These are phyloP conservation scores for Picochlorum sp. DNA, from an alignment of 139 green algal species.

Conservation along the genomic window DNA sequence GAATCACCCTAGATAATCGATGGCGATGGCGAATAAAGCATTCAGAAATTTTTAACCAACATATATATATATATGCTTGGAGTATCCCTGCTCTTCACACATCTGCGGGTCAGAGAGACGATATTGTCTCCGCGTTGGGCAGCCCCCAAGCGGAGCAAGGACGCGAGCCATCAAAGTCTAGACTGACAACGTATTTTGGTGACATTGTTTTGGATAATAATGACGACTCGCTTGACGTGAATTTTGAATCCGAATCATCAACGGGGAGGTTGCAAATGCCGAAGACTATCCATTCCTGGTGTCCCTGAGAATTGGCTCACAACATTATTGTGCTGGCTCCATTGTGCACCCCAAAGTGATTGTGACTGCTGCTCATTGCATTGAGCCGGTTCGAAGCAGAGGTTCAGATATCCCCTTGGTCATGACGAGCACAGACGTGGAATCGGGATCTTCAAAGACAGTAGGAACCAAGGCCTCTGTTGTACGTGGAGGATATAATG, in stretches of 20 bases:
- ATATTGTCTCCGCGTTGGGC: too few relatives aligned
- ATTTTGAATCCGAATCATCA: neutral
- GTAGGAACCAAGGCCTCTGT: neutral
- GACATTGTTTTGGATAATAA: neutral
- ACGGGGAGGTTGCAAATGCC: neutral
- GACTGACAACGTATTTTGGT: neutral
- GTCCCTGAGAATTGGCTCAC: neutral
- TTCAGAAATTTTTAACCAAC: too few relatives aligned
- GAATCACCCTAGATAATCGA: too few relatives aligned
- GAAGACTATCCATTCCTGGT: slow-evolving; percentile 2
- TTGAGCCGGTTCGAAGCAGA: neutral
- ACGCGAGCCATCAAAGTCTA: neutral
- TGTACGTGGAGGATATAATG: neutral
- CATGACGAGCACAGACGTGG: too few relatives aligned
- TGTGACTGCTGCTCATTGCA: neutral
- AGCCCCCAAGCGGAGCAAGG: neutral
- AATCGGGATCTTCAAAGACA: neutral
- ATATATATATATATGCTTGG: too few relatives aligned
- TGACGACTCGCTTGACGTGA: neutral
- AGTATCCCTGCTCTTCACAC: too few relatives aligned
- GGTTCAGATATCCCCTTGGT: too few relatives aligned
- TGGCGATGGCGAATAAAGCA: too few relatives aligned
- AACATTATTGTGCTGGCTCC: neutral
- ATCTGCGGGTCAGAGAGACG: too few relatives aligned
- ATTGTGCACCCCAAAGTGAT: neutral